Percentiles rank a stretch among this genome's conserved stretches.
Evolutionary conservation across 768 basidiomycete genomes (phyloP).

Genomic region (Leccinum uliginosum): DNA sequence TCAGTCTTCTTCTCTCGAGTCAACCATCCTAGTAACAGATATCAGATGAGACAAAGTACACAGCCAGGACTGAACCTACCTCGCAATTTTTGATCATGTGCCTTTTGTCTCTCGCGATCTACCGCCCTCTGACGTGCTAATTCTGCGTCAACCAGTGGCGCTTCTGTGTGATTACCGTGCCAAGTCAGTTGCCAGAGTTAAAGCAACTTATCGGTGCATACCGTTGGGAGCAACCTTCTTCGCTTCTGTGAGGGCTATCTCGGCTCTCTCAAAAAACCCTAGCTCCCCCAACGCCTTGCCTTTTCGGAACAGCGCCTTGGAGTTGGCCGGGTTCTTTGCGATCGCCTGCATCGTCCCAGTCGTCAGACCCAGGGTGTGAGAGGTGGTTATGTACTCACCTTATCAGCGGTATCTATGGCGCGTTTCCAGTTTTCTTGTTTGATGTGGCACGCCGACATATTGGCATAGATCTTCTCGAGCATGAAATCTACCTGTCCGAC

Average conservation of each 20-base stretch:
- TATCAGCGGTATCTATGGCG: slow-evolving; percentile 75
- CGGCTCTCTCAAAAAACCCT: slow-evolving; percentile 72
- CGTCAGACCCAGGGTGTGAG: neutral
- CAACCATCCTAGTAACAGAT: slow-evolving; percentile 28
- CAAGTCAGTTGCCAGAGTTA: neutral
- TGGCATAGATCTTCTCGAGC: slow-evolving; percentile 78
- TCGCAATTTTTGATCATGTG: slow-evolving; percentile 67
- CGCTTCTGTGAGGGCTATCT: slow-evolving; percentile 59
- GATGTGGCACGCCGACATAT: slow-evolving; percentile 81
- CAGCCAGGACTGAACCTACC: slow-evolving; percentile 36
- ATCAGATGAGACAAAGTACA: slow-evolving; percentile 2
- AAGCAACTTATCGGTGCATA: slow-evolving; percentile 17
- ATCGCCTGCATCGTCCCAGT: slow-evolving; percentile 48
- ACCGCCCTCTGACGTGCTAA: slow-evolving; percentile 52
- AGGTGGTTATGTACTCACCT: slow-evolving; percentile 37
- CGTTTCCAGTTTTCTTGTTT: slow-evolving; percentile 79
- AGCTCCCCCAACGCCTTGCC: slow-evolving; percentile 74
- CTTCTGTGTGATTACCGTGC: slow-evolving; percentile 38
- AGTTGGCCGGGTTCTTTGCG: slow-evolving; percentile 68
- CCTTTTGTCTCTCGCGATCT: slow-evolving; percentile 65
- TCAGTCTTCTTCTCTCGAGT: slow-evolving; percentile 29
- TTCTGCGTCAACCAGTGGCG: slow-evolving; percentile 57
- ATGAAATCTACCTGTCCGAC: slow-evolving; percentile 62
- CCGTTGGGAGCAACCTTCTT: slow-evolving; percentile 62
- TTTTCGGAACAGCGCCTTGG: slow-evolving; percentile 78